Evolutionary conservation across 306 rosid species (phyloP), one percentile per base, ranked within the genome.

Genomic region (Sesbania bispinosa): DNA sequence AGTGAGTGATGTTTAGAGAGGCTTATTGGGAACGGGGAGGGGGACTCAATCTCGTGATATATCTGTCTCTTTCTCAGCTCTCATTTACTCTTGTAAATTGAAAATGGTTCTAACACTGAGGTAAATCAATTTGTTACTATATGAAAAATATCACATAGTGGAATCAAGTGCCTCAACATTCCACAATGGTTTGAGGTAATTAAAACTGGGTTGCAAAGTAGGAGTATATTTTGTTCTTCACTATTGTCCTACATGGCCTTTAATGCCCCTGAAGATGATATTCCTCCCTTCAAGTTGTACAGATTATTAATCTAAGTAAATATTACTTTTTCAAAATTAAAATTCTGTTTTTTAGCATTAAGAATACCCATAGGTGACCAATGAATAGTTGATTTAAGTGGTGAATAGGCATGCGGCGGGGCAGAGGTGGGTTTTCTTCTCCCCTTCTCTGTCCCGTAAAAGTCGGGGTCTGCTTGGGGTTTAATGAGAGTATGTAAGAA

Each of bases 1-100:
- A 74, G 41, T 78, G 60, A 78, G 72, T 36, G 74, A 54, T 20
- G 20, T 52, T 45, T 29, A n/a, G 50, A 2, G 39, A 69, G 65
- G 67, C 52, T 67, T 41, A 38, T n/a, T n/a, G n/a, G n/a, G n/a
- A n/a, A n/a, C n/a, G n/a, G n/a, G 3, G 33, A 69, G 77, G 62
- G 27, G 10, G 5, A 13, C 32, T 57, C 65, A 54, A 1, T 67
- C 7, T 50, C 39, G 23, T 11, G 32, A 52, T 11, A 4, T 35
- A 43, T n/a, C n/a, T n/a, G n/a, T n/a, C n/a, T n/a, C n/a, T n/a
- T n/a, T n/a, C n/a, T n/a, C n/a, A 66, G 15, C 50, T 46, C 45
- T 33, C 50, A n/a, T 29, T 47, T 46, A 46, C 64, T 68, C 38
- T n/a, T 45, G 60, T 57, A 42, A 23, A 53, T 10, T 64, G 47